phyloP scores from a whole-genome alignment of 225 moss, liverwort and hornwort genomes.

The Antitrichia curtipendula region DNA sequence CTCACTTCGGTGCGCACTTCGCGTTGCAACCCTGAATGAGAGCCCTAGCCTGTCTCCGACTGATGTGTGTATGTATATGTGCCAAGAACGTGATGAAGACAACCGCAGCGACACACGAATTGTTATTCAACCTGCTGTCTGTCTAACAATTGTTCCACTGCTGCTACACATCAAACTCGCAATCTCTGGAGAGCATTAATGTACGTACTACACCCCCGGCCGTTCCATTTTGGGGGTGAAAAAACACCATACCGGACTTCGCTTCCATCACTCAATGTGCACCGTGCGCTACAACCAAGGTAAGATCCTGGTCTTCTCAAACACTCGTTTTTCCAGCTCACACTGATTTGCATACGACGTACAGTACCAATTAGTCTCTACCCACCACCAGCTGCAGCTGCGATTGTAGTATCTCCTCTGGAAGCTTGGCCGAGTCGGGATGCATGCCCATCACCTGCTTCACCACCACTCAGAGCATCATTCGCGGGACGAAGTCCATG shows the following conservation, averaged over 20 bases:
- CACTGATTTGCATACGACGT: background rate
- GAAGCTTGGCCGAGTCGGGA: background rate
- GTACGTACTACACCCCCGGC: background rate
- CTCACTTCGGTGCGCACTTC: background rate
- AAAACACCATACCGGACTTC: background rate
- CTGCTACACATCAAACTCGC: background rate
- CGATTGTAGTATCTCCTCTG: background rate
- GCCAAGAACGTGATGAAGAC: constrained; percentile 3
- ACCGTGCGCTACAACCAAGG: background rate
- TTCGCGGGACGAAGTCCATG: background rate
- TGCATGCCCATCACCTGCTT: background rate
- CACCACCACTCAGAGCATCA: background rate
- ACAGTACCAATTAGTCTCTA: background rate
- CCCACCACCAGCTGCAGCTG: background rate
- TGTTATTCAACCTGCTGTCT: background rate
- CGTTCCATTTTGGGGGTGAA: background rate
- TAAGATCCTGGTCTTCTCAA: background rate
- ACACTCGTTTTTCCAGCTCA: background rate
- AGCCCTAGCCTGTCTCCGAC: background rate
- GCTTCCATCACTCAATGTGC: background rate
- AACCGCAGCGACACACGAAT: background rate
- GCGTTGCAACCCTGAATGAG: background rate
- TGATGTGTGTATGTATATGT: background rate
- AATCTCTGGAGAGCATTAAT: background rate
- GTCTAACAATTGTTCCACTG: background rate